Base-by-base conservation (phyloP, 202 grass and related monocot species). In the Hordeum pubiflorum region DNA sequence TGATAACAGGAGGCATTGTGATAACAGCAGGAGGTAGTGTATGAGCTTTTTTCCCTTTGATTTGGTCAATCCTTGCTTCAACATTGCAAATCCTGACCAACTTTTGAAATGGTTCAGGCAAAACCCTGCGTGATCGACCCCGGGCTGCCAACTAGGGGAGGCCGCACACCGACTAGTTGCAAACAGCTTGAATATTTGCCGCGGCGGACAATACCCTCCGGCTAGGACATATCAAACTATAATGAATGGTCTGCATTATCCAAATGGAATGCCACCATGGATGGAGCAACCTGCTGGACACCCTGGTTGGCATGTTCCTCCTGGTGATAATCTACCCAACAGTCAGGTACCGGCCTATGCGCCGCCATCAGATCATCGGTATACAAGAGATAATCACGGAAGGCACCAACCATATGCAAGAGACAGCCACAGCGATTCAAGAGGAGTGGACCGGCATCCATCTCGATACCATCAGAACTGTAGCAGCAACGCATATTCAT, bases 111-210 rank as follows among this genome's bases (percentile, higher is more conserved):
- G 77, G 24, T 67, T 88, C 66, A 96, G 92, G 85, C 74, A 90
- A 83, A 96, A 96, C 66, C 92, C 90, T 61, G 77, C 90, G 46
- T 89, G 92, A 76, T 81, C 85, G 0, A 69, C 87, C 41, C 88
- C 89, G 38, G 96, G 96, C 21, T 85, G 34, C 34, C 90, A 93
- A 83, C 88, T 99, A 12, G 89, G 96, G 58, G 83, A 93, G 57
- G 90, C 96, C 24, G 92, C 96, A 4, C 92, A 96, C 74, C 74
- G 96, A 39, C 83, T 99, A n/a, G 87, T 99, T 62, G 67, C 34
- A 41, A 99, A 99, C 85, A 99, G 92, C 79, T 80, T 99, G 79
- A 92, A 89, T 82, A 46, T 74, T 78, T 63, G 31, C 21, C 14
- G 69, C 46, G 48, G 50, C 44, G 90, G 63, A 43, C 82, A 82